Evolutionary conservation across 495 filamentous ascomycete species (phyloP).

Genomic region (Chlorociboria aeruginascens): DNA sequence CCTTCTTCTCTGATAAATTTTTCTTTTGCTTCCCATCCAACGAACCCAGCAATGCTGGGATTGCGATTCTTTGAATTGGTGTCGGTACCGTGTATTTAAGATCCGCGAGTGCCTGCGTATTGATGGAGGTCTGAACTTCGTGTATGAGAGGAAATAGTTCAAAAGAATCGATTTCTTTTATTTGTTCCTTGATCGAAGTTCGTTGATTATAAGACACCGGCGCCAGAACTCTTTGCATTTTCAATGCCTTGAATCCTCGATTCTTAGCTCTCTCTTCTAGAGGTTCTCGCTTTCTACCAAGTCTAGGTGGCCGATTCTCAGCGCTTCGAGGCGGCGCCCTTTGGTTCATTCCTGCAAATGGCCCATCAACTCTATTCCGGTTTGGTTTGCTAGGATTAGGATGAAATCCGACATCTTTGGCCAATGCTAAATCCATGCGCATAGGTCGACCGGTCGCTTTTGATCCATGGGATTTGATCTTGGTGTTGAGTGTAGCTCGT

Average conservation of each 20-base stretch:
- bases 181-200: conserved; percentile 51
- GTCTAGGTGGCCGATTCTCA: conserved; percentile 16
- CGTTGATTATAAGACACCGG: conserved; percentile 64
- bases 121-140: conserved; percentile 59
- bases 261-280: conserved; percentile 23
- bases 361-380: conserved; percentile 36
- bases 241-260: conserved; percentile 65
- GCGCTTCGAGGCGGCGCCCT: conserved; percentile 43
- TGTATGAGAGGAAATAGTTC: conserved; percentile 66
- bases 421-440: conserved; percentile 12
- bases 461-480: conserved; percentile 2
- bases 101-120: conserved; percentile 55
- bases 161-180: conserved; percentile 63
- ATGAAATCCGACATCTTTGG: conserved; percentile 4
- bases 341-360: conserved; percentile 71
- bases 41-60: conserved; percentile 59
- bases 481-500: conserved; percentile 8
- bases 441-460: conserved; percentile 1
- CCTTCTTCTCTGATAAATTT: conserved; percentile 36
- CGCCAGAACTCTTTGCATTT: conserved; percentile 77
- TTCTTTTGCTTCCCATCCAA: conserved; percentile 8
- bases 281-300: conserved; percentile 18
- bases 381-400: conserved; percentile 11
- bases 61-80: conserved; percentile 76
- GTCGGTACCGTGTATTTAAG: conserved; percentile 66